phyloP scores from a whole-genome alignment of 2,329 filamentous ascomycete genomes.

The Fusarium subtropicale region DNA sequence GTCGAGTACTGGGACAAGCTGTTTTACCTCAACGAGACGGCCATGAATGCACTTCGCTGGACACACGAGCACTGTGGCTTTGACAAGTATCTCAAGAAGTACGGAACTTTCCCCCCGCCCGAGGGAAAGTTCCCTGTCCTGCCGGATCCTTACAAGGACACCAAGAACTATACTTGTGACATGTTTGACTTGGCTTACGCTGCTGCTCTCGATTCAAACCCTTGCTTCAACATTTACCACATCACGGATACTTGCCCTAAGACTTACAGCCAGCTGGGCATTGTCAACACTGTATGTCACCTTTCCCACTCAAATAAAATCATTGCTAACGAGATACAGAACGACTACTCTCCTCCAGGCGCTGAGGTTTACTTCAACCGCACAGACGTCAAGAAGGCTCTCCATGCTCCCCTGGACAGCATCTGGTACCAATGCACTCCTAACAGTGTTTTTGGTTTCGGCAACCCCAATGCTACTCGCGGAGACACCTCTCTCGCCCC shows the following conservation, averaged over 20 bases:
- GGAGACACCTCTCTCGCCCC: slow-evolving; percentile 36
- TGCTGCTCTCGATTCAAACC: slow-evolving; percentile 71
- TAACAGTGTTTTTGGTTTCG: slow-evolving; percentile 44
- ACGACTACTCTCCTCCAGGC: slow-evolving; percentile 72
- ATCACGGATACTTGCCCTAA: slow-evolving; percentile 78
- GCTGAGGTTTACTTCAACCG: slow-evolving; percentile 77
- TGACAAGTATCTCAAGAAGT: slow-evolving; percentile 67
- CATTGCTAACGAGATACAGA: slow-evolving; percentile 40
- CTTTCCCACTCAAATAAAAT: fast-evolving
- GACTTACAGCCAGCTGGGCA: slow-evolving; percentile 75
- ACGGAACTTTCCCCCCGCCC: slow-evolving; percentile 75
- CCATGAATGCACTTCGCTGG: slow-evolving; percentile 63
- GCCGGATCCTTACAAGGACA: slow-evolving; percentile 46
- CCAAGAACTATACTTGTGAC: slow-evolving; percentile 62
- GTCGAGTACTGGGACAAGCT: slow-evolving; percentile 70
- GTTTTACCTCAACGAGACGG: slow-evolving; percentile 73
- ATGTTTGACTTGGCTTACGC: slow-evolving; percentile 67
- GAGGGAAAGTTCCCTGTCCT: slow-evolving; percentile 65
- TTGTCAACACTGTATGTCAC: slow-evolving; percentile 64
- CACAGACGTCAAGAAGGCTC: slow-evolving; percentile 73
- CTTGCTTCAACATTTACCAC: slow-evolving; percentile 83
- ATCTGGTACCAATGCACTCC: slow-evolving; percentile 46
- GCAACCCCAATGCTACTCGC: slow-evolving; percentile 30
- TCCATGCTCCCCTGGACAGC: slow-evolving; percentile 67
- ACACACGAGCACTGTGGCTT: slow-evolving; percentile 71